These are phyloP conservation scores for Linderniella brevidens DNA, from an alignment of 257 asterid species.

Conservation along the genomic window DNA sequence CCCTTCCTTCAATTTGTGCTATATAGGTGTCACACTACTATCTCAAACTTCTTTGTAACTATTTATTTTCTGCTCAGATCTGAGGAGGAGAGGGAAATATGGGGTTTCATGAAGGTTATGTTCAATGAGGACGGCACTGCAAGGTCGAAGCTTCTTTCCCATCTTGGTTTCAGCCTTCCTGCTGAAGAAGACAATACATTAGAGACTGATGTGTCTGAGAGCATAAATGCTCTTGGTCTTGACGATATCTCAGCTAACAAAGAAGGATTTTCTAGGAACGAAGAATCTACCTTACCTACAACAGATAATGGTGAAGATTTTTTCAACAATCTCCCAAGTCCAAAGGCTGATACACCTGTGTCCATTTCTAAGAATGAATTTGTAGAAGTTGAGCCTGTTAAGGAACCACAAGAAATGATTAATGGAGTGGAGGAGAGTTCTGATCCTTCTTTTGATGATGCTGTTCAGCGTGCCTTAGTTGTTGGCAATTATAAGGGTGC, in stretches of 20 bases:
- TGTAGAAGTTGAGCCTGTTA: constrained; percentile 23
- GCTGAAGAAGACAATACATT: constrained; percentile 29
- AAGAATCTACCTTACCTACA: constrained; percentile 28
- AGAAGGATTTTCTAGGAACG: constrained; percentile 20
- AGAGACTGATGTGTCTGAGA: constrained; percentile 38
- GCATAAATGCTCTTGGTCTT: constrained; percentile 42
- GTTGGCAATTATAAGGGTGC: constrained; percentile 93
- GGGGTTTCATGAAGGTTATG: constrained; percentile 93
- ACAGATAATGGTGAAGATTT: constrained; percentile 81
- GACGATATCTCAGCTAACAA: constrained; percentile 29
- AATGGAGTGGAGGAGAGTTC: constrained; percentile 38
- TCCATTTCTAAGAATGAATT: constrained; percentile 40
- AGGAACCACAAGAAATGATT: constrained; percentile 29
- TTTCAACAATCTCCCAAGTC: constrained; percentile 88
- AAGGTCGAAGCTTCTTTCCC: constrained; percentile 76
- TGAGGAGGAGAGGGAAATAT: constrained; percentile 70
- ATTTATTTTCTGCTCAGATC: constrained; percentile 33
- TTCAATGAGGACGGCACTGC: constrained; percentile 89
- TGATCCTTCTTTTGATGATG: constrained; percentile 78
- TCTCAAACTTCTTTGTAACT: too few relatives aligned
- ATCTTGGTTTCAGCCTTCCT: constrained; percentile 74
- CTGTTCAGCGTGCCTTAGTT: constrained; percentile 80
- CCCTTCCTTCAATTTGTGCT: constrained; percentile 11
- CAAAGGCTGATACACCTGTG: constrained; percentile 68
- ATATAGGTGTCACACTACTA: too few relatives aligned